Base-by-base conservation (phyloP, 768 basidiomycete species). In the Pisolithus marmoratus region DNA sequence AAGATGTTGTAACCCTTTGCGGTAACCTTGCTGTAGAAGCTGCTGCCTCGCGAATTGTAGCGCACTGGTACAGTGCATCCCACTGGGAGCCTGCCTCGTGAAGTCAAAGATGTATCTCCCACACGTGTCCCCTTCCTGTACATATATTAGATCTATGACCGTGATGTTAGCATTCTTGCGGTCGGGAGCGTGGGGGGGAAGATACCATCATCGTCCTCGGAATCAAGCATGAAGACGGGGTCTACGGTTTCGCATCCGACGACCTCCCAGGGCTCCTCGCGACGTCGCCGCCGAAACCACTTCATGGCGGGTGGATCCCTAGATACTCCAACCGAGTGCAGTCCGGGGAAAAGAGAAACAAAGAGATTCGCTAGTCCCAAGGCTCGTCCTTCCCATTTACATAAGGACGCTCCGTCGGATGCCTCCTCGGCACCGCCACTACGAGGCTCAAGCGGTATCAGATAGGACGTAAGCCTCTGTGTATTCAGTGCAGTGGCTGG, bases 211-310 rank as follows among this genome's bases (percentile, higher is more conserved):
- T 72, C 68, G 23, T 81, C 81, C 46, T 22, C 46, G 19, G 34
- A 24, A 56, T 80, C 77, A 65, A 81, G 85, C 66, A 77, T 80
- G 17, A 78, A 72, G 14, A 89, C 77, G 23, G 87, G 82, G 43
- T 82, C 78, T 46, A 90, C 79, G 29, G 72, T 67, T 60, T 77
- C 79, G 61, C 74, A 81, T 52, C 82, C 82, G 26, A 89, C 83
- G 38, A 90, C 87, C 70, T 90, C 88, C 88, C 88, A 90, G 36
- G 85, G 79, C 8, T 70, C 70, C 60, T 84, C 79, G 48, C 47
- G 52, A 55, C 74, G 79, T 54, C 80, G 75, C 54, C 80, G 75
- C 58, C 80, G 76, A 58, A 85, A 78, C 55, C 70, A 70, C 61
- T 63, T 61, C 63, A 68, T 67, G 45, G 55, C 55, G 46, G 29